phyloP scores from a whole-genome alignment of 1,284 basidiomycete genomes.

The Irpex lacteus region DNA sequence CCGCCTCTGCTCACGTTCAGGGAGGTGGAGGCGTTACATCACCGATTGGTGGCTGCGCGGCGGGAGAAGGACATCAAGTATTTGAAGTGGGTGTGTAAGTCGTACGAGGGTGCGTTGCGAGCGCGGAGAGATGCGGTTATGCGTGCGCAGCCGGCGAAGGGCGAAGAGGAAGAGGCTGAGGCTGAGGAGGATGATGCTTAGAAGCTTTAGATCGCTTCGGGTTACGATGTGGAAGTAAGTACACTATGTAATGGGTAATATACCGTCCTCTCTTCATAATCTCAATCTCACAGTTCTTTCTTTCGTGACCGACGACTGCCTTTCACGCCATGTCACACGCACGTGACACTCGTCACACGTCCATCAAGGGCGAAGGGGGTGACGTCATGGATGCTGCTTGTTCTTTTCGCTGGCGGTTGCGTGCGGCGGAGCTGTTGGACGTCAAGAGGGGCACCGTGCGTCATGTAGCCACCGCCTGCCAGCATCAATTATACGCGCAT shows the following conservation, averaged over 20 bases:
- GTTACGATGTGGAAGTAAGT: neutral
- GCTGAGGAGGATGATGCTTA: neutral
- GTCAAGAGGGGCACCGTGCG: constrained; percentile 1
- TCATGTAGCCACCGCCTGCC: constrained; percentile 6
- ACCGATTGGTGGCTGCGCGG: constrained; percentile 50
- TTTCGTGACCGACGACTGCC: too few relatives aligned
- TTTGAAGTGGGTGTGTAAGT: constrained; percentile 62
- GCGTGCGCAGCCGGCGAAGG: neutral
- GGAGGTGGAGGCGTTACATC: constrained; percentile 67
- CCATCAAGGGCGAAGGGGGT: neutral
- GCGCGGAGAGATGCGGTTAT: constrained; percentile 45
- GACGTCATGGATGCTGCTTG: neutral
- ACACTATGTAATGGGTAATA: neutral
- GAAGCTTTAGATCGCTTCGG: neutral
- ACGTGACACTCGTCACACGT: neutral
- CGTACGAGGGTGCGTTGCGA: constrained; percentile 65
- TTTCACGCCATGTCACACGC: neutral
- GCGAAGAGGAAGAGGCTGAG: neutral
- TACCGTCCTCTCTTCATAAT: neutral
- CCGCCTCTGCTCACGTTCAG: constrained; percentile 65
- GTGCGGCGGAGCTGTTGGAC: neutral
- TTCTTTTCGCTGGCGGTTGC: neutral
- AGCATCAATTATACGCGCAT: neutral
- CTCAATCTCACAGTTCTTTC: too few relatives aligned
- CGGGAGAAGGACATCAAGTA: constrained; percentile 46